Evolutionary conservation across 345 rosid species (phyloP), one percentile per base, ranked within the genome.

Genomic region (Conringia planisiliqua): DNA sequence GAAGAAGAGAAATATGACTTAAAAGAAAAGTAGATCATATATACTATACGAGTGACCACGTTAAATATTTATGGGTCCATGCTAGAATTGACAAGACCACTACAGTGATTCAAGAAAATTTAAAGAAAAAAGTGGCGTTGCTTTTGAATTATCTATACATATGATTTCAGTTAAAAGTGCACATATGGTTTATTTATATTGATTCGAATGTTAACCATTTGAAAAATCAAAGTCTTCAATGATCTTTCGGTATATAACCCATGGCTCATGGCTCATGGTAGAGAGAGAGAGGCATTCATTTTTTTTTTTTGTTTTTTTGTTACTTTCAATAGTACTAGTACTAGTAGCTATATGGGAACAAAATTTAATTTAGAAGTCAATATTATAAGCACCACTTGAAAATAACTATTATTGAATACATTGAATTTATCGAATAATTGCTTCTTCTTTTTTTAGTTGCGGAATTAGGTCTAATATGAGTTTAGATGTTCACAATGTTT

Each of bases 51-150:
- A 78, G 57, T 71, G 67, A 58, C 73, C 66, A 76, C 66, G 75
- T 76, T 76, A 71, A 57, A 78, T 78, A 71, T 71, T 78, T 78
- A 58, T 78, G 81, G 81, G 77, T 71, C 77, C 81, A 78, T 65
- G 56, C 57, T 48, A 48, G 72, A 78, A 71, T 78, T 71, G 81
- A 78, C 81, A 39, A 78, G 72, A 77, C 80, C 76, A 71, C 62
- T 65, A 71, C 68, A 60, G 77, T 71, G 26, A 77, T 54, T 55
- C 62, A 68, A 55, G 16, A 5, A 71, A 48, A n/a, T 36, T 9
- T 38, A 77, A 57, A 43, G 51, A 59, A 56, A 51, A 70, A 78
- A 78, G 77, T 78, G 56, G 47, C 63, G 13, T 58, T 66, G 43
- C 72, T 78, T 77, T 71, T 58, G 61, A 55, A 63, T 64, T 56